Base-by-base conservation (phyloP, 139 green algal species). In the Micromonas pusilla region DNA sequence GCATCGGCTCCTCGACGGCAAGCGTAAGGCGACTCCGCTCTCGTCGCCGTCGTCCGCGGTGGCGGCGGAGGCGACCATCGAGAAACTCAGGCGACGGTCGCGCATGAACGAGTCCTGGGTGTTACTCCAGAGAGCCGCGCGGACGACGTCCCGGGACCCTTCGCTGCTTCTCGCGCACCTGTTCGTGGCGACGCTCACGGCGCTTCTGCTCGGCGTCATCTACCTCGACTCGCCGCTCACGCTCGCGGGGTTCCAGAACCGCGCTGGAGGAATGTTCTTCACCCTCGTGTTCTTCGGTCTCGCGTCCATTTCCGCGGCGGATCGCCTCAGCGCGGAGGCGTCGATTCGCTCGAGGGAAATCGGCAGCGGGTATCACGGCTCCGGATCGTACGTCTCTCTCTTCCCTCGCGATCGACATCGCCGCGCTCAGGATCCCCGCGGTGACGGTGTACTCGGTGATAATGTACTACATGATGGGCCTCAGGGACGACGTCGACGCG, bases 211-310 rank as follows among this genome's bases (percentile, higher is more conserved):
- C 37, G 68, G 68, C 3, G 23, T 9, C 34, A 23, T 75, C 26
- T 73, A 75, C 36, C n/a, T 63, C 1, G 33, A 63, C 68, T 23
- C 53, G 4, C 3, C 34, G 26, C 30, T 62, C 21, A 36, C 52
- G 1, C 68, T 75, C 23, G 37, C n/a, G 0, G 68, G 68, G n/a
- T 75, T 75, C 25, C 68, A 75, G 31, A 75, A 75, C 53, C 68
- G 68, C 2, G 53, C 53, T n/a, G 68, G 68, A 19, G 38, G 26
- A 6, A 63, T 63, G 20, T 75, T 75, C 32, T 75, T 75, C 9
- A n/a, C 53, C 37, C 33, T 75, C 1, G 23, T 63, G 0, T 75
- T 64, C 2, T 75, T 75, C 33, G 68, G 34, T 63, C 68, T 75
- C 6, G 52, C 37, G 68, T 30, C 37, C 37, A 62, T 62, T 2